Base-by-base conservation (phyloP, 768 basidiomycete genomes). In the Xanthoconium stramineum region DNA sequence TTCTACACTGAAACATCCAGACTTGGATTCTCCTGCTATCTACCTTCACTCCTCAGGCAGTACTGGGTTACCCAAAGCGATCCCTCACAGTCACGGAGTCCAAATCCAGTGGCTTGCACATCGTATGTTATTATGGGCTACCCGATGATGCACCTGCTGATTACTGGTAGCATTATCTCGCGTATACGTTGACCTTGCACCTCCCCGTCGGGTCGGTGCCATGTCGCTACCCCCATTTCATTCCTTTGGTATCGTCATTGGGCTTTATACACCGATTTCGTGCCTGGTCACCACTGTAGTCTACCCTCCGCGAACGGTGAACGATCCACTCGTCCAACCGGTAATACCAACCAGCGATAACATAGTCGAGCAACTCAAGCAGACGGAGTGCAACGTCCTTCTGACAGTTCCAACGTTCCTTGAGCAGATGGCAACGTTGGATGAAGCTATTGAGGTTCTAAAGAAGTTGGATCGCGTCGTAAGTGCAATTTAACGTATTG, bases 21-120 rank as follows among this genome's bases (percentile, higher is more conserved):
- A 68, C 10, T 52, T 66, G 24, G 75, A 78, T 53, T 60, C 71
- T 2, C 73, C 76, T 15, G 75, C 74, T 0, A 51, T 79, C 15
- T 77, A 80, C n/a, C 58, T 81, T 50, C 80, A 81, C 56, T 78
- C 79, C 0, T 80, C 77, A 5, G 80, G 80, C 13, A 80, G 79
- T 6, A 79, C 78, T 3, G 80, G 78, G n/a, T 68, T 78, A 37
- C 80, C 80, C 1, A 81, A 81, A 61, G 72, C 78, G 2, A 75
- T 81, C 30, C 58, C 69, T 3, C 69, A 76, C 40, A 75, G 66
- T 2, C 67, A 76, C 50, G 65, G 62, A 29, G 62, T 63, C 10
- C 50, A 76, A 24, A 50, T 68, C 3, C 71, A 79, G 30, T 76
- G 76, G 72, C 52, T 69, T 10, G 42, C 54, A 2, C 67, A 71